Conservation (phyloP, 2,329 filamentous ascomycete genomes). For the Claviceps capensis region DNA sequence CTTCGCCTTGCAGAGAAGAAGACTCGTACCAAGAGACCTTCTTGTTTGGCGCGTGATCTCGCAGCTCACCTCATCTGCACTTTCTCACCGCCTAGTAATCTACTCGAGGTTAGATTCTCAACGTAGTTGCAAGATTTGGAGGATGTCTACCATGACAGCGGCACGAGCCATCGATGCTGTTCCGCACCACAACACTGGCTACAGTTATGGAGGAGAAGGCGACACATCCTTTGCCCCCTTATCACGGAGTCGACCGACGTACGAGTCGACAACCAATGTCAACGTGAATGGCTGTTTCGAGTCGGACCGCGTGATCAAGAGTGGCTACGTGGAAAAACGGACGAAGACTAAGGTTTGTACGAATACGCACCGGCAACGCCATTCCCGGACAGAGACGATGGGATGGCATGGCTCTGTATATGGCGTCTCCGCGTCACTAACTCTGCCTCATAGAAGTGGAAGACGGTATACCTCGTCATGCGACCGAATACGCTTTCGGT, state of each 20-base stretch:
- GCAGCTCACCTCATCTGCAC: not conserved
- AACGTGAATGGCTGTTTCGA: constrained; percentile 94
- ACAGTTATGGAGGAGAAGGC: constrained; percentile 4
- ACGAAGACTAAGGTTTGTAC: constrained; percentile 75
- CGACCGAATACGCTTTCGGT: constrained; percentile 82
- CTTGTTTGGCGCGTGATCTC: not conserved
- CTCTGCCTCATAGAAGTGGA: constrained; percentile 56
- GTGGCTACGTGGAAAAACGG: constrained; percentile 73
- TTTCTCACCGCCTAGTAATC: not conserved
- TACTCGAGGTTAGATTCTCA: not conserved
- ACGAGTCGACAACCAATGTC: constrained; percentile 67
- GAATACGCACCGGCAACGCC: too few relatives aligned
- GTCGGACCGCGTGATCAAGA: constrained; percentile 86
- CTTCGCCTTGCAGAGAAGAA: not conserved
- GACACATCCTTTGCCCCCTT: constrained; percentile 10
- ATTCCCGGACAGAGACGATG: not conserved
- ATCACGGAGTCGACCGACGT: constrained; percentile 17
- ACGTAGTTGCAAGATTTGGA: not conserved
- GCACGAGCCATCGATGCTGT: constrained; percentile 10
- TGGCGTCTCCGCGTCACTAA: constrained; percentile 5
- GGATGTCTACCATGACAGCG: constrained; percentile 7
- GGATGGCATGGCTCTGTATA: too few relatives aligned
- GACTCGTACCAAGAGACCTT: too few relatives aligned
- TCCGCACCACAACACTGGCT: not conserved
- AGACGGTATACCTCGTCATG: constrained; percentile 75